Percentiles rank a stretch among this genome's conserved stretches.
Evolutionary conservation across 345 rosid species (phyloP).

Genomic region (Mercurialis annua): DNA sequence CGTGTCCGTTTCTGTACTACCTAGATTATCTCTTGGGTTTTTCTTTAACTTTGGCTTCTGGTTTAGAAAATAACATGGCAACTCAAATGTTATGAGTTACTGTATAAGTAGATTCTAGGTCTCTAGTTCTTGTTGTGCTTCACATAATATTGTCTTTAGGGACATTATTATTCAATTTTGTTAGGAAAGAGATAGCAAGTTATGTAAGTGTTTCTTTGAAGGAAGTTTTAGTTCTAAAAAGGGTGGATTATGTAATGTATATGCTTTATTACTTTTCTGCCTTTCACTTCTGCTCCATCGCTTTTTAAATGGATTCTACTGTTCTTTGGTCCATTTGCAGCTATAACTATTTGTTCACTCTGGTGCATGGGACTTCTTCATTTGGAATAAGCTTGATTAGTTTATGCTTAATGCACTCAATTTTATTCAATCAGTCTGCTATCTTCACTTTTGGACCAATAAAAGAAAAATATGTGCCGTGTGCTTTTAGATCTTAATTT

Average conservation of each 20-base stretch:
- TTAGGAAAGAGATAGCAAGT: neutral
- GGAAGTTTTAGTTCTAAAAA: neutral
- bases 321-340: constrained; percentile 15
- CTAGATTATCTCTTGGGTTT: neutral
- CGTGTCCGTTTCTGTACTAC: too few species aligned
- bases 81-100: neutral
- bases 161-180: neutral
- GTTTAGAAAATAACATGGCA: neutral
- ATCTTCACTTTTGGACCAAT: constrained; percentile 9
- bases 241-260: neutral
- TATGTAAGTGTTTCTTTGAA: neutral
- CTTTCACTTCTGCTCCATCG: neutral
- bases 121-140: too few species aligned
- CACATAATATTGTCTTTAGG: neutral
- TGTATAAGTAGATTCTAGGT: neutral
- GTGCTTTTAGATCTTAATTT: constrained; percentile 24
- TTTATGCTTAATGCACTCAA: constrained; percentile 8
- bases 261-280: neutral
- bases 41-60: neutral
- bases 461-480: constrained; percentile 16
- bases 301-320: neutral
- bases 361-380: constrained; percentile 12
- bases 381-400: constrained; percentile 9
- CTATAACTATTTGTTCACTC: constrained; percentile 2
- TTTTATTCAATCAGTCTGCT: neutral